Base-by-base conservation (phyloP, 331 rosid species). In the Spiraea crenata region DNA sequence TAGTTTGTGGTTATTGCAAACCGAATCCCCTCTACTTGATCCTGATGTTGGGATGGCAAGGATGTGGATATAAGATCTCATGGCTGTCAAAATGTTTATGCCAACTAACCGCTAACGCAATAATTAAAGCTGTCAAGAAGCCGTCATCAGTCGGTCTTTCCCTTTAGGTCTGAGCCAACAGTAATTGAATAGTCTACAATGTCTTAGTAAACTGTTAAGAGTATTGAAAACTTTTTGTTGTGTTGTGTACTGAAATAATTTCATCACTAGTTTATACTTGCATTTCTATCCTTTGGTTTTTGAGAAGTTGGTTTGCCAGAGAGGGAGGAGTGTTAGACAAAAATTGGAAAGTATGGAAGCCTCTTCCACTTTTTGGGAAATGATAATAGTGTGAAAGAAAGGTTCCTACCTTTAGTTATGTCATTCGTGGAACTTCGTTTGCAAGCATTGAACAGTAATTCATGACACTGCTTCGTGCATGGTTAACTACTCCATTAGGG, bases 171-270 rank as follows among this genome's bases (percentile, higher is more conserved):
- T 59, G 64, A 59, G 64, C 45, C 7, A 9, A 15, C 25, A 59
- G 7, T 37, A 59, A 17, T 14, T 59, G 7, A 14, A 35, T 45
- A 35, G 35, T 59, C 11, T 38, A 59, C 37, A 14, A 59, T 37
- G 64, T 59, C 12, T 19, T 59, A 59, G 64, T 59, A 20, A 59
- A 20, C 64, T 59, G 41, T 42, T 44, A 37, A 59, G 64, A 59
- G 5, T 1, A 6, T 37, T 42, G 45, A 34, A 6, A 12, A 12
- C 41, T 17, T 34, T 57, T 12, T 31, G 31, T 57, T 31, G 31
- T 25, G 31, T 25, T 25, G 31, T 25, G 31, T 25, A 31, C 8
- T 12, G 39, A 16, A 13, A 40, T 34, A n/a, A 11, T 31, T 9
- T 55, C 20, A 14, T 55, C 59, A 20, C 59, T 57, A 6, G 7